These are phyloP conservation scores for Thielaviopsis ethacetica DNA, from an alignment of 2,329 filamentous ascomycete genomes.

Conservation along the genomic window DNA sequence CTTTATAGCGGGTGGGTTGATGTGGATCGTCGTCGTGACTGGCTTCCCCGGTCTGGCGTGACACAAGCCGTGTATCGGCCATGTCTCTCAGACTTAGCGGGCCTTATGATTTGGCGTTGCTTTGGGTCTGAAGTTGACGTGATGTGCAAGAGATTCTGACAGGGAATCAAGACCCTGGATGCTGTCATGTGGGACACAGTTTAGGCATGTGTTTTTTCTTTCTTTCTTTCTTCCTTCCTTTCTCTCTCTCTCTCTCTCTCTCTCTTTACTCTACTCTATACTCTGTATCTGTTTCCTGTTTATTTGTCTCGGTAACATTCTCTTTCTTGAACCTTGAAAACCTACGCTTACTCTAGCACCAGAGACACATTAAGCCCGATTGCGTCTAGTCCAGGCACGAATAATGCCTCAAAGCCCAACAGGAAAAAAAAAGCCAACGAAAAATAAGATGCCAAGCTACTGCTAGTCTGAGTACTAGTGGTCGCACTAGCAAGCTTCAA, in stretches of 20 bases:
- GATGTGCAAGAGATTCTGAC: too few species aligned
- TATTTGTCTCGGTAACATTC: too few species aligned
- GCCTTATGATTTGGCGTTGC: too few species aligned
- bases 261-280: too few species aligned
- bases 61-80: neutral
- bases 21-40: neutral
- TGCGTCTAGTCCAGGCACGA: neutral
- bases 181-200: too few species aligned
- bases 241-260: too few species aligned
- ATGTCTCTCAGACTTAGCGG: too few species aligned
- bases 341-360: neutral
- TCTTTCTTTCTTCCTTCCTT: too few species aligned
- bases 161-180: too few species aligned
- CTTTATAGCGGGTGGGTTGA: neutral
- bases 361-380: neutral
- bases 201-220: too few species aligned
- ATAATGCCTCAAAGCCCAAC: neutral
- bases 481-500: neutral
- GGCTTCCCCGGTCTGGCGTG: neutral
- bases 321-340: neutral
- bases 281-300: too few species aligned
- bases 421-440: neutral
- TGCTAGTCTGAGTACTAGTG: neutral
- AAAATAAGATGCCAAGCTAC: neutral
- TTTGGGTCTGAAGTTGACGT: too few species aligned